Conservation (phyloP, 331 rosid genomes). For the Phaseolus coccineus region DNA sequence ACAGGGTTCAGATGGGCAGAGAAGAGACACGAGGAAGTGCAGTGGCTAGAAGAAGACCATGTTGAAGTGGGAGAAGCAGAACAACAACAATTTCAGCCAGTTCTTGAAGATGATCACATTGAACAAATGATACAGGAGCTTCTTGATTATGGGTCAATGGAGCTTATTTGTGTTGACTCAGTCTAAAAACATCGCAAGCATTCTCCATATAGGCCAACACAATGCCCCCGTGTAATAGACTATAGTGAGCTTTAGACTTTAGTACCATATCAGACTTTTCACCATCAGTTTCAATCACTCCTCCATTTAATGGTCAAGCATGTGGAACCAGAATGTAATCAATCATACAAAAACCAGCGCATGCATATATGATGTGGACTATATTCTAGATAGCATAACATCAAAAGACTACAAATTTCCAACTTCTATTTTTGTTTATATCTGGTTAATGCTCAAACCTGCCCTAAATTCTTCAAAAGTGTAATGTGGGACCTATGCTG, state of each 20-base stretch:
- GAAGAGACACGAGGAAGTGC: constrained; percentile 37
- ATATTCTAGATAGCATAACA: constrained; percentile 17
- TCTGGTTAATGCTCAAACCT: background rate
- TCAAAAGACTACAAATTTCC: constrained; percentile 25
- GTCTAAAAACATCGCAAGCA: constrained; percentile 8
- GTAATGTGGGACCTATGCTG: constrained; percentile 25
- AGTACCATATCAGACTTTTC: constrained; percentile 6
- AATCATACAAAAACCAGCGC: constrained; percentile 30
- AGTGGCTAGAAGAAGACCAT: constrained; percentile 43
- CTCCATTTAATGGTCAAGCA: constrained; percentile 29
- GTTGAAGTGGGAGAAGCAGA: constrained; percentile 39
- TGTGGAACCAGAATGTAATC: constrained; percentile 34
- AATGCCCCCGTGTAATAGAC: constrained; percentile 43
- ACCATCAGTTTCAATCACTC: constrained; percentile 29
- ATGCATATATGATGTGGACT: constrained; percentile 35
- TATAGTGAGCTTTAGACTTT: background rate
- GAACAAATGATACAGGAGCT: constrained; percentile 90
- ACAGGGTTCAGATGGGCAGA: constrained; percentile 34
- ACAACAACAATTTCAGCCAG: constrained; percentile 56
- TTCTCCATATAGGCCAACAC: background rate
- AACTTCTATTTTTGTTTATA: constrained; percentile 25
- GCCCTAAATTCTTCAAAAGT: constrained; percentile 24
- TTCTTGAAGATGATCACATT: constrained; percentile 81
- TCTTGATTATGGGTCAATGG: constrained; percentile 78
- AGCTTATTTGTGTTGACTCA: constrained; percentile 61